Conservation (phyloP, 2,329 filamentous ascomycete species). For the Hansfordia pulvinata region DNA sequence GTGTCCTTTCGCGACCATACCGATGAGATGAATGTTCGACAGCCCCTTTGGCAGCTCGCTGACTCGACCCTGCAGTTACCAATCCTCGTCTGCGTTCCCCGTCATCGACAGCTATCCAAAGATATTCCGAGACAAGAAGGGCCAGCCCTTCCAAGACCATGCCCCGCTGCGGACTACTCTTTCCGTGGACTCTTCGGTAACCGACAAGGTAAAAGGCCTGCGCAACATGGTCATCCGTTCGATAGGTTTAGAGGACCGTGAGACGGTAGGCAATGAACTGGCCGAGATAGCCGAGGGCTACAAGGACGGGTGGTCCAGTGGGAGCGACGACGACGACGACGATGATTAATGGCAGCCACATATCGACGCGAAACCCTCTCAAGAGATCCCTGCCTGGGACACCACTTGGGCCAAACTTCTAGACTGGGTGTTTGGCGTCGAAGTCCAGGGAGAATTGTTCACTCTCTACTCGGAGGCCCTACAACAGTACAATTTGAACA, state of each 20-base stretch:
- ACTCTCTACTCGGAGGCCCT: no score
- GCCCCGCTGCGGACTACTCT: constrained; percentile 45
- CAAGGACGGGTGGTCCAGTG: constrained; percentile 75
- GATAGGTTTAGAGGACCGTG: constrained; percentile 65
- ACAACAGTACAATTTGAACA: no score
- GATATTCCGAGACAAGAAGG: constrained; percentile 44
- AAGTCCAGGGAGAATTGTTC: no score
- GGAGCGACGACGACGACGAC: constrained; percentile 58
- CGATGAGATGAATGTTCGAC: no score
- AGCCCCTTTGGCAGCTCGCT: no score
- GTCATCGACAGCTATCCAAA: constrained; percentile 72
- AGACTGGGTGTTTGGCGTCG: no score
- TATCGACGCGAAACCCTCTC: no score
- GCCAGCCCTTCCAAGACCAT: constrained; percentile 19
- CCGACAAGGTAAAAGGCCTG: constrained; percentile 51
- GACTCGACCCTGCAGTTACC: no score
- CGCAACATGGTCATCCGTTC: constrained; percentile 49
- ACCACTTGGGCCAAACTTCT: no score
- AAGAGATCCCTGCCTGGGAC: no score
- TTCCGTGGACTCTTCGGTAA: constrained; percentile 63
- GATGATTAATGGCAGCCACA: no score
- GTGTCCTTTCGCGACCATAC: no score
- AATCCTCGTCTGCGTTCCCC: constrained; percentile 51
- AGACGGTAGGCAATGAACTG: constrained; percentile 68
- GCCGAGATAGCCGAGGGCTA: constrained; percentile 79